Evolutionary conservation across 805 yeast species (phyloP), one percentile per base, ranked within the genome.

Genomic region (Nakazawaea molendinolei): DNA sequence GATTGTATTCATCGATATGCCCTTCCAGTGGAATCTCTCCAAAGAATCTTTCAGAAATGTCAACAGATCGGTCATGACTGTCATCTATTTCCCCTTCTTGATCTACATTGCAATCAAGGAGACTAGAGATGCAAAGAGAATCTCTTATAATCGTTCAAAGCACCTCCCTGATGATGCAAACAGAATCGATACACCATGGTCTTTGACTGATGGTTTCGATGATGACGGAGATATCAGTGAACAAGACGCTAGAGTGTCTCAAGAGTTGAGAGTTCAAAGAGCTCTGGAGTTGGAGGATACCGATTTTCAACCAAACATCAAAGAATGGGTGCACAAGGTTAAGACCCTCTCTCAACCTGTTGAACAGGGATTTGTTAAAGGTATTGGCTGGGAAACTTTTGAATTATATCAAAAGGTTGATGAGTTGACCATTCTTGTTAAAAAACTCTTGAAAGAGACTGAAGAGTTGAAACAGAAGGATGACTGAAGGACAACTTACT

Each of bases 161-260:
- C 73, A 76, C 2, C 55, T 74, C 14, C 63, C 82, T 1, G 95
- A 86, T 53, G 95, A 86, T 56, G 84, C 86, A 15, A 84, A 83
- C 52, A 90, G 82, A 50, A 48, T 63, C 15, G 85, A 86, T 49
- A 70, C 79, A 6, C 89, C 80, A 48, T 86, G 95, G 95, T 86
- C 82, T 44, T 63, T 86, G 46, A 71, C 80, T 6, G 95, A 85
- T 56, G 95, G 95, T 0, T 85, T 61, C 42, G 61, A 61, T 23
- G 73, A 65, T 32, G 53, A 63, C 15, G 40, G 48, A 19, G 60
- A 56, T 15, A 50, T 53, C 13, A 55, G 54, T 23, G 45, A 51
- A 14, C 50, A 47, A 3, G 41, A 44, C 2, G 31, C 42, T 14
- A 51, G 54, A 20, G 55, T 63, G 4, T 54, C 65, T 14, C 62